A percentile compares a stretch with the other conserved stretches of the same genome.
These are phyloP conservation scores for Furcasterigmium sp. DNA, from an alignment of 2,329 filamentous ascomycete species.

Conservation along the genomic window DNA sequence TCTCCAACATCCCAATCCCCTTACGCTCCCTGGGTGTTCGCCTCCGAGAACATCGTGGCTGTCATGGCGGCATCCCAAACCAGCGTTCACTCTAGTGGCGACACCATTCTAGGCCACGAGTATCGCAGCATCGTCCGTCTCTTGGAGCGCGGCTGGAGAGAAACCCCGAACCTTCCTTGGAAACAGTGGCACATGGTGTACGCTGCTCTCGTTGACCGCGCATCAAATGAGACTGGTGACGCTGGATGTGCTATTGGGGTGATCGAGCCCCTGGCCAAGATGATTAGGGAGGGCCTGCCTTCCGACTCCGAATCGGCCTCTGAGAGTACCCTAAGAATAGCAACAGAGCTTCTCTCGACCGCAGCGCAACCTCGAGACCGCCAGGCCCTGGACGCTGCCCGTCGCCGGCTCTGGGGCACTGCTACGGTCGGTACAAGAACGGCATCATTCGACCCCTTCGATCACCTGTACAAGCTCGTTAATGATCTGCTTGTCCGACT, in stretches of 20 bases:
- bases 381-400: constrained; percentile 59
- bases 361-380: constrained; percentile 54
- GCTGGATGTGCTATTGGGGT: constrained; percentile 60
- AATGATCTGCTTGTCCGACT: constrained; percentile 44
- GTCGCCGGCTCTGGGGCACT: constrained; percentile 62
- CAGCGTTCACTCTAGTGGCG: constrained; percentile 30
- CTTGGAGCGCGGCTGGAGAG: constrained; percentile 54
- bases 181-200: constrained; percentile 51
- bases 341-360: constrained; percentile 36
- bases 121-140: constrained; percentile 67
- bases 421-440: constrained; percentile 31
- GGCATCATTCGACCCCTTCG: constrained; percentile 55
- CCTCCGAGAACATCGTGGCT: constrained; percentile 35
- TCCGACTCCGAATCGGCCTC: constrained; percentile 12
- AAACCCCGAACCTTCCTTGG: constrained; percentile 41
- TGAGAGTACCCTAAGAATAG: constrained; percentile 24
- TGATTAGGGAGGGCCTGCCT: constrained; percentile 33
- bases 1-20: constrained; percentile 36
- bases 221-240: constrained; percentile 61
- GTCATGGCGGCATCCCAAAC: constrained; percentile 16
- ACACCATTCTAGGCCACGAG: constrained; percentile 55
- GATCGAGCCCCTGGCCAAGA: constrained; percentile 65
- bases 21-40: constrained; percentile 46
- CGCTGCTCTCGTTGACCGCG: constrained; percentile 47
- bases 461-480: constrained; percentile 59